Conservation (phyloP, 2,329 filamentous ascomycete genomes). For the Penicillium oxalicum region DNA sequence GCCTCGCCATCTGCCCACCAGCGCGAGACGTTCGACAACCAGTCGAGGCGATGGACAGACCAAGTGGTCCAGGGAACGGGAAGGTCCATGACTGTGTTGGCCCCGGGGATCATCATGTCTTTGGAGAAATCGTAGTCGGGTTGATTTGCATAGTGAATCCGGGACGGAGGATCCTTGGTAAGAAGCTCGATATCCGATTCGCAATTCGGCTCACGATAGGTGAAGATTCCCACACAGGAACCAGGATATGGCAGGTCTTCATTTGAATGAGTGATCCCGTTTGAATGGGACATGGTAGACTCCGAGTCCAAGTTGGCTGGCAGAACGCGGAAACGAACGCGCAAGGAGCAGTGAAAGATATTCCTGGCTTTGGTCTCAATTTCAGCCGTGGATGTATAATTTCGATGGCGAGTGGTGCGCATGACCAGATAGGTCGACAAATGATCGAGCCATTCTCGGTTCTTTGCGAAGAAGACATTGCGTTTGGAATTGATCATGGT, state of each 20-base stretch:
- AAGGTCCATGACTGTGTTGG: conserved; percentile 26
- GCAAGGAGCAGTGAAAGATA: conserved; percentile 44
- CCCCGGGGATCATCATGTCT: conserved; percentile 30
- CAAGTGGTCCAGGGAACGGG: conserved; percentile 36
- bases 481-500: conserved; percentile 42
- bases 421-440: conserved; percentile 43
- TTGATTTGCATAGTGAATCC: conserved; percentile 41
- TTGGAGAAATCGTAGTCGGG: conserved; percentile 36
- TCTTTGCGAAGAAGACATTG: conserved; percentile 43
- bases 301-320: conserved; percentile 10
- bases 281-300: neutral
- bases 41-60: conserved; percentile 39
- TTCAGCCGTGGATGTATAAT: conserved; percentile 45
- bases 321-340: conserved; percentile 43
- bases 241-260: conserved; percentile 35
- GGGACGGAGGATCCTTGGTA: conserved; percentile 41
- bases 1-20: conserved; percentile 35
- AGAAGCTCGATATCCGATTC: conserved; percentile 52
- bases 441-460: conserved; percentile 11
- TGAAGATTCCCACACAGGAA: conserved; percentile 49
- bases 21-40: conserved; percentile 29
- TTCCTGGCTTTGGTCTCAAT: conserved; percentile 43
- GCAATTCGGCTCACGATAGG: conserved; percentile 42
- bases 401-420: conserved; percentile 39
- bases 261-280: neutral